A percentile compares a stretch with the other conserved stretches of the same genome.
phyloP scores from a whole-genome alignment of 2,329 filamentous ascomycete genomes.

The Karstenula rhodostoma region DNA sequence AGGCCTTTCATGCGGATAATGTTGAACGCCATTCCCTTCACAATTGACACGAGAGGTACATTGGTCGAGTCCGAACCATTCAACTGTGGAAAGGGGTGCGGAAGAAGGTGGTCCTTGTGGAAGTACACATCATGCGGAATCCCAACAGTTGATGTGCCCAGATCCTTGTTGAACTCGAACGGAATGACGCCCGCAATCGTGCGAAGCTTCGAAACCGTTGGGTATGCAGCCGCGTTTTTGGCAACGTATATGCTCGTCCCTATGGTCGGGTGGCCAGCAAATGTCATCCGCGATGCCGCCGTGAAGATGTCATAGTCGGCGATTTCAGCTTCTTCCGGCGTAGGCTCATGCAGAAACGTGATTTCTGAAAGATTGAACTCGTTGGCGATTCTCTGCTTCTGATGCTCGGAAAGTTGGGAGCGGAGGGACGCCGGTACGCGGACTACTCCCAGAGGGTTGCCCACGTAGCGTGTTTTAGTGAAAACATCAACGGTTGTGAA shows the following conservation, averaged over 20 bases:
- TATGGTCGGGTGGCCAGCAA: constrained; percentile 66
- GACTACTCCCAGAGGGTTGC: constrained; percentile 63
- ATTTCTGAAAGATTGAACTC: constrained; percentile 67
- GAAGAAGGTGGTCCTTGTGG: constrained; percentile 55
- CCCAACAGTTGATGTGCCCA: constrained; percentile 57
- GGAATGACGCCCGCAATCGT: constrained; percentile 29
- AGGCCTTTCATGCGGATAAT: constrained; percentile 67
- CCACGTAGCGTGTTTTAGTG: constrained; percentile 53
- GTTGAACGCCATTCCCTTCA: constrained; percentile 76
- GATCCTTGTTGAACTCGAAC: constrained; percentile 18
- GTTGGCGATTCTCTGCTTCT: constrained; percentile 60
- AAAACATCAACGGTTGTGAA: constrained; percentile 58
- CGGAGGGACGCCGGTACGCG: constrained; percentile 52
- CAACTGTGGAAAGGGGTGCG: constrained; percentile 39
- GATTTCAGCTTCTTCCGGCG: constrained; percentile 13
- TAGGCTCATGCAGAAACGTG: constrained; percentile 58
- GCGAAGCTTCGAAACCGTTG: constrained; percentile 18
- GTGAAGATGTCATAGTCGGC: constrained; percentile 62
- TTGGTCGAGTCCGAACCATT: constrained; percentile 23
- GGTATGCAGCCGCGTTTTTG: constrained; percentile 28
- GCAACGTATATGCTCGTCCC: constrained; percentile 59
- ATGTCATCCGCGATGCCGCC: constrained; percentile 57
- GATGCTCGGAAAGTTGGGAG: constrained; percentile 49
- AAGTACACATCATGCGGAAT: constrained; percentile 73
- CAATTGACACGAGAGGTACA: constrained; percentile 57